Percentiles rank a stretch among this genome's conserved stretches.
These are phyloP conservation scores for Tagetes erecta DNA, from an alignment of 129 eudicot genomes.

Conservation along the genomic window DNA sequence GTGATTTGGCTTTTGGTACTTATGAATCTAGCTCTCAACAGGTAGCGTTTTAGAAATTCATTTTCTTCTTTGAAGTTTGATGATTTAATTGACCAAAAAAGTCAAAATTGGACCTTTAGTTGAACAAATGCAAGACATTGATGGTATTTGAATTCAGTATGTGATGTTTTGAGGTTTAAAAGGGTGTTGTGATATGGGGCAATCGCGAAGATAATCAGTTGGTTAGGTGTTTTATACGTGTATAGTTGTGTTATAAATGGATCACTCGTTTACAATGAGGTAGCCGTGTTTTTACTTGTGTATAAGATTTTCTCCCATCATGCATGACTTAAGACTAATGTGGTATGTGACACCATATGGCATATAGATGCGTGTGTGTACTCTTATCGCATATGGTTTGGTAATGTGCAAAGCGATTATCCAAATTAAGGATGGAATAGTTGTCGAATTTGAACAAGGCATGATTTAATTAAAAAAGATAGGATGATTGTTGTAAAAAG, in stretches of 20 bases:
- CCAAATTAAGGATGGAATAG: background rate
- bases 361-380: background rate
- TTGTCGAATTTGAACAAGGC: background rate
- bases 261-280: too few species aligned
- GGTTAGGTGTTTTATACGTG: background rate
- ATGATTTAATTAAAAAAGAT: background rate
- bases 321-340: background rate
- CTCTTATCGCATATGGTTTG: too few species aligned
- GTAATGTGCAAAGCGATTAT: background rate
- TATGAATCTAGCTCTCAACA: conserved; percentile 81
- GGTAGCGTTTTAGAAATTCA: conserved; percentile 35
- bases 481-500: background rate
- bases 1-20: conserved; percentile 90
- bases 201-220: background rate
- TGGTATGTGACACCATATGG: background rate
- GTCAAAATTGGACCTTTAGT: background rate
- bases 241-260: background rate
- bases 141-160: background rate
- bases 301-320: background rate
- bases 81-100: conserved; percentile 3
- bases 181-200: background rate
- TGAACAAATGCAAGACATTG: background rate
- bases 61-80: background rate
- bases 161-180: conserved; percentile 13
- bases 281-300: background rate